A percentile compares a stretch with the other conserved stretches of the same genome.
These are phyloP conservation scores for Cicer pinnatifidum DNA, from an alignment of 306 rosid genomes.

Conservation along the genomic window DNA sequence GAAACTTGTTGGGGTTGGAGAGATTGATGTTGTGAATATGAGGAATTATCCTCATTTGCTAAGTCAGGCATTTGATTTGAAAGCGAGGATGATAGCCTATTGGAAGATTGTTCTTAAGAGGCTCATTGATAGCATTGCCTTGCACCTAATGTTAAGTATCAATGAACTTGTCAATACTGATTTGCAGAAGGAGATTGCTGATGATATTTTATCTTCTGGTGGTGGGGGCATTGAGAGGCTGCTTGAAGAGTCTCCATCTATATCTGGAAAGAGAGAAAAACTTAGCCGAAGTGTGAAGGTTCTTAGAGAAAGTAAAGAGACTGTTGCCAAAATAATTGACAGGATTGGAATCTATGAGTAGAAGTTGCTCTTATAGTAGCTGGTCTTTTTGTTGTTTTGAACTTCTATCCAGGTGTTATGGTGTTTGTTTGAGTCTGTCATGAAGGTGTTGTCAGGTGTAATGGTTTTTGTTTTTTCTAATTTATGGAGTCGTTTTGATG, in stretches of 20 bases:
- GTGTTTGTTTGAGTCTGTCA: too few species aligned
- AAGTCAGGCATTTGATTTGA: slow-evolving; percentile 56
- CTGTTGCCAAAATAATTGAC: slow-evolving; percentile 44
- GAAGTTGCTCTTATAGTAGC: not conserved
- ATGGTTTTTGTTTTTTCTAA: not conserved
- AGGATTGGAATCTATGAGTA: slow-evolving; percentile 40
- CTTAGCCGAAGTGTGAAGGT: slow-evolving; percentile 44
- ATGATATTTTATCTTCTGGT: slow-evolving; percentile 30
- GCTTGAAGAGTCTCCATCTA: slow-evolving; percentile 54
- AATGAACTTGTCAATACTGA: slow-evolving; percentile 47
- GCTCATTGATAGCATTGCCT: slow-evolving; percentile 51
- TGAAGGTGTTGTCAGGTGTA: too few species aligned
- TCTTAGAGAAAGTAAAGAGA: slow-evolving; percentile 48
- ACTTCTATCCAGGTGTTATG: too few species aligned
- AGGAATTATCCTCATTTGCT: slow-evolving; percentile 14
- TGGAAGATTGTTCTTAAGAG: slow-evolving; percentile 63
- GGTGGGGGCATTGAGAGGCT: slow-evolving; percentile 57
- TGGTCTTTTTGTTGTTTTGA: too few species aligned
- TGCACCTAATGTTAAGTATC: slow-evolving; percentile 50
- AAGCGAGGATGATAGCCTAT: slow-evolving; percentile 55
- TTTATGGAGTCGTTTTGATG: too few species aligned
- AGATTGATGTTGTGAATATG: slow-evolving; percentile 42
- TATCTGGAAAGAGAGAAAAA: slow-evolving; percentile 50
- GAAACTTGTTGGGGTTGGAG: slow-evolving; percentile 48
- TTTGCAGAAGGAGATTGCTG: slow-evolving; percentile 49